phyloP scores from a whole-genome alignment of 805 yeast species.

The Cyberlindnera maritima region DNA sequence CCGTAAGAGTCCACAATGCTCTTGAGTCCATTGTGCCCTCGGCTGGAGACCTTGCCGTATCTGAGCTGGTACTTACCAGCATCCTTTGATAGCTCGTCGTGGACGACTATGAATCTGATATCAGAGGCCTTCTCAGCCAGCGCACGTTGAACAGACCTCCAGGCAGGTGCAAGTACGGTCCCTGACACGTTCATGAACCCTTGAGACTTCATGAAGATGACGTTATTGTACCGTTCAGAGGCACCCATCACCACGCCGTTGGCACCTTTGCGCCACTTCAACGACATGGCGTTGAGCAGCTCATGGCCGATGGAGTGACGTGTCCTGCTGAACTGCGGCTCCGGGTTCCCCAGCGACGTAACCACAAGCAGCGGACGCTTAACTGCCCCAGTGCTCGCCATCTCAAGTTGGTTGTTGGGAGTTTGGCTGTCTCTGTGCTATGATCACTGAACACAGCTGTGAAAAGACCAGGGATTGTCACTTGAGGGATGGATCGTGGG shows the following conservation, averaged over 20 bases:
- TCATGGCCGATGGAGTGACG: slow-evolving; percentile 80
- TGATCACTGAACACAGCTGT: too few species aligned
- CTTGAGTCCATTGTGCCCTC: slow-evolving; percentile 85
- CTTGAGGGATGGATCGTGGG: too few species aligned
- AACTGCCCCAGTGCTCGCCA: background rate
- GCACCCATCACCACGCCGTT: slow-evolving; percentile 1
- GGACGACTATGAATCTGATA: slow-evolving; percentile 56
- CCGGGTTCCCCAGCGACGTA: slow-evolving; percentile 79
- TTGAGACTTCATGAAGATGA: slow-evolving; percentile 49
- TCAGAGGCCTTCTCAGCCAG: slow-evolving; percentile 24
- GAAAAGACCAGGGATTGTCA: too few species aligned
- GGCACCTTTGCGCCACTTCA: background rate
- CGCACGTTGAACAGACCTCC: slow-evolving; percentile 36
- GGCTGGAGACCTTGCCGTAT: slow-evolving; percentile 53
- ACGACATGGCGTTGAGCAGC: slow-evolving; percentile 36
- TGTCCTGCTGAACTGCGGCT: slow-evolving; percentile 53
- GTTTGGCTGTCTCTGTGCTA: too few species aligned
- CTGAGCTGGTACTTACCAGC: slow-evolving; percentile 67
- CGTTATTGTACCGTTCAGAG: slow-evolving; percentile 22
- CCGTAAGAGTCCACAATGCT: slow-evolving; percentile 50
- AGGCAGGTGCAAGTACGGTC: slow-evolving; percentile 45
- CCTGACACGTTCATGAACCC: slow-evolving; percentile 76
- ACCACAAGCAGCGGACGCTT: slow-evolving; percentile 26
- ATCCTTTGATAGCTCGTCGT: slow-evolving; percentile 72
- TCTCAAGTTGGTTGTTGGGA: too few species aligned